Evolutionary conservation across 1,284 basidiomycete genomes (phyloP), one percentile per base, ranked within the genome.

Genomic region (Cystobasidium sp.): DNA sequence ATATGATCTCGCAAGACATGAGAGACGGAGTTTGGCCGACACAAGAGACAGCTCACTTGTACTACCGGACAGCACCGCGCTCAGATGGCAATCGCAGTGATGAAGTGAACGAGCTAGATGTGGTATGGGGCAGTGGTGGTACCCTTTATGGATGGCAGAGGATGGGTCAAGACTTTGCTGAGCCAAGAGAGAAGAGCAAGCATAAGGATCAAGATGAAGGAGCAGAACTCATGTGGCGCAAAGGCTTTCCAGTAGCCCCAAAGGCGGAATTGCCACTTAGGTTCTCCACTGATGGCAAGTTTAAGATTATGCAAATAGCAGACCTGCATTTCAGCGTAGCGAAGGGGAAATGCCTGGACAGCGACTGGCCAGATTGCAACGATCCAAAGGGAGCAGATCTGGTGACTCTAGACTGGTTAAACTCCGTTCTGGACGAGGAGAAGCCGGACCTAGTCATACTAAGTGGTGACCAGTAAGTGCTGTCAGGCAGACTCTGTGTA

Each of bases 241-340:
- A 88, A 88, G 4, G 88, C 85, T 83, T 77, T 91, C 43, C 88
- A 87, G 0, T 86, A 86, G 77, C 86, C 88, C 55, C 86, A 84
- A 70, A 90, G 0, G 85, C 84, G 9, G 88, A 91, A 0, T 87
- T 87, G 4, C 89, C 89, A 0, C 87, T 93, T 0, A 90, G 90
- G 78, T 95, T 97, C 83, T 88, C 89, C n/a, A 84, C 82, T 20
- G 86, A 90, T 31, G 94, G 94, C 6, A 89, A 87, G 43, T 93
- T 93, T 87, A 94, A 90, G 82, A 89, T 96, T 77, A 85, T 97
- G 77, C 94, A 97, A 82, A 84, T 95, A 41, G 94, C 94, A 1
- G 94, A 97, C 82, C 84, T 96, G 39, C 94, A 97, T 82, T 96
- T 84, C 76, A 77, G 75, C 12, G 77, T 78, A 49, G 75, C 74